These are phyloP conservation scores for Acanthamoeba lenticulata DNA, from an alignment of 208 protist genomes.

Conservation along the genomic window DNA sequence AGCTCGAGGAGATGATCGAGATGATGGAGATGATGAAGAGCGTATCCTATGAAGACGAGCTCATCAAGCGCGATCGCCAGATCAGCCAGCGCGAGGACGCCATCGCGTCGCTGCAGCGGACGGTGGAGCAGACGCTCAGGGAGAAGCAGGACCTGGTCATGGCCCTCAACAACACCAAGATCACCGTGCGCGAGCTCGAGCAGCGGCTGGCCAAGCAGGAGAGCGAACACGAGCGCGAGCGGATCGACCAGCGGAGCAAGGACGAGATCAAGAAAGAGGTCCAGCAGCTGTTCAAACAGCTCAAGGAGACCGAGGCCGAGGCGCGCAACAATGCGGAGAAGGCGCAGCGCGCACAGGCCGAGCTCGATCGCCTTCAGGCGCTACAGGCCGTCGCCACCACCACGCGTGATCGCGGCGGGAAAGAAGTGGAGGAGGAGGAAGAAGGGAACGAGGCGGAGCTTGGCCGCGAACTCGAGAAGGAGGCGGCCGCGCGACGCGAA, in stretches of 20 bases:
- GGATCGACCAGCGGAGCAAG: neutral
- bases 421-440: neutral
- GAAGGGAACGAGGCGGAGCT: neutral
- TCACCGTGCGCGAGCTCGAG: neutral
- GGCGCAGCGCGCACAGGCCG: neutral
- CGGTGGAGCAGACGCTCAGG: neutral
- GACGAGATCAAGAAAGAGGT: slow-evolving; percentile 19
- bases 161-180: neutral
- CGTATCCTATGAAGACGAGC: neutral
- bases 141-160: neutral
- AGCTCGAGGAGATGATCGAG: slow-evolving; percentile 44
- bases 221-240: neutral
- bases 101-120: neutral
- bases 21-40: slow-evolving; percentile 44
- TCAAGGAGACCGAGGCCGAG: neutral
- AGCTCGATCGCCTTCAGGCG: neutral
- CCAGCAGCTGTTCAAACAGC: neutral
- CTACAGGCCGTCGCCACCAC: neutral
- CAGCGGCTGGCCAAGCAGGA: neutral
- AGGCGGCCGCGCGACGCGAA: neutral
- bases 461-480: neutral
- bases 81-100: neutral
- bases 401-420: neutral
- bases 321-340: neutral
- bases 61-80: neutral